A percentile compares a stretch with the other conserved stretches of the same genome.
These are phyloP conservation scores for Kwoniella pini DNA, from an alignment of 768 basidiomycete genomes.

Conservation along the genomic window DNA sequence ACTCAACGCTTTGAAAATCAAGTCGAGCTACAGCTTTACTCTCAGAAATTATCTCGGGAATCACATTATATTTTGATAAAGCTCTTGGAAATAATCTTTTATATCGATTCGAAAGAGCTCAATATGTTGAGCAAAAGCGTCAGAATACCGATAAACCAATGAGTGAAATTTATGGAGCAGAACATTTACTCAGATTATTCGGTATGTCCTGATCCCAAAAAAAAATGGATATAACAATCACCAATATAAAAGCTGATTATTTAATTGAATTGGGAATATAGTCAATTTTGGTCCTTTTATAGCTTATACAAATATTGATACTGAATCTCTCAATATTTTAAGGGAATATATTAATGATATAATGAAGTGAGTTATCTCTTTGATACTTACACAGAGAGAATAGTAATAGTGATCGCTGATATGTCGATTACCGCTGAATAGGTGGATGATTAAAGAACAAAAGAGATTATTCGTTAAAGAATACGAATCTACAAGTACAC, in stretches of 20 bases:
- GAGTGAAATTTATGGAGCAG: conserved; percentile 89
- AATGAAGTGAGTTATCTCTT: conserved; percentile 63
- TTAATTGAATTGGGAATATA: conserved; percentile 48
- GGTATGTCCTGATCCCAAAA: conserved; percentile 62
- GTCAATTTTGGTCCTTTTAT: conserved; percentile 92
- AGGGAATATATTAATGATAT: conserved; percentile 89
- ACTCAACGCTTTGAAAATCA: not conserved
- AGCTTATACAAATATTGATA: conserved; percentile 82
- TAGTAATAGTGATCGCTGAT: conserved; percentile 10
- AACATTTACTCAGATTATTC: conserved; percentile 87
- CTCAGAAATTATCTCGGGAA: conserved; percentile 78
- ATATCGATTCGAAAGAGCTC: conserved; percentile 92
- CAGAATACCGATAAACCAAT: conserved; percentile 75
- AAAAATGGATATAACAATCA: no score
- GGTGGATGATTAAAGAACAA: conserved; percentile 77
- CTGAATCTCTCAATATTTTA: conserved; percentile 77
- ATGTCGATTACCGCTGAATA: conserved; percentile 46
- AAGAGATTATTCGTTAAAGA: conserved; percentile 71
- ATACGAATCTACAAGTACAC: conserved; percentile 73
- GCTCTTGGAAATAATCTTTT: conserved; percentile 79
- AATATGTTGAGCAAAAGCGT: conserved; percentile 79
- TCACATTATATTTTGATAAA: conserved; percentile 90
- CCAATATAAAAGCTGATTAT: not conserved
- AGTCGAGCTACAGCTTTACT: conserved; percentile 70
- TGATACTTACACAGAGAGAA: no score